Conservation (phyloP, 2,329 filamentous ascomycete genomes). For the Fusarium zealandicum region DNA sequence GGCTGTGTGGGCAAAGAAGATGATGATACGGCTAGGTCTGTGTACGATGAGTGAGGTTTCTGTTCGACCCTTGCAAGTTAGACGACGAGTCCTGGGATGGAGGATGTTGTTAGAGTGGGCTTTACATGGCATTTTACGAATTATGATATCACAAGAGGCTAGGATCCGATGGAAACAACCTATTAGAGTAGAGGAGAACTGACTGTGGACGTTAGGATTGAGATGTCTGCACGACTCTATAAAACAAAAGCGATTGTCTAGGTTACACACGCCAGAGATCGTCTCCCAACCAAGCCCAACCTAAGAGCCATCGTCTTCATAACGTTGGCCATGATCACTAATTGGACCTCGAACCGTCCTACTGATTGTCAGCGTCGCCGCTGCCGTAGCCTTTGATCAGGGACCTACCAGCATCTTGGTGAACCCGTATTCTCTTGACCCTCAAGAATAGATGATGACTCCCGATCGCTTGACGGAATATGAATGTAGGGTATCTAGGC, state of each 20-base stretch:
- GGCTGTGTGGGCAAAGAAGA: slow-evolving; percentile 66
- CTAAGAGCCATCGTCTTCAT: neutral
- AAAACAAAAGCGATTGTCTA: neutral
- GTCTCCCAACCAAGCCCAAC: neutral
- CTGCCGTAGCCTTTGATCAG: slow-evolving; percentile 44
- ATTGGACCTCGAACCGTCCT: slow-evolving; percentile 41
- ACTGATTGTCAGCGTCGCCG: slow-evolving; percentile 42
- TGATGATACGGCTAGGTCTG: slow-evolving; percentile 2
- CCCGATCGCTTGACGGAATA: slow-evolving; percentile 1
- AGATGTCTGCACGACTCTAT: too few relatives aligned
- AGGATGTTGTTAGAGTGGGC: too few relatives aligned
- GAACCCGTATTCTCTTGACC: slow-evolving; percentile 52
- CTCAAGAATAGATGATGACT: slow-evolving; percentile 21
- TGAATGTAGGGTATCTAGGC: neutral
- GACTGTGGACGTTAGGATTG: too few relatives aligned
- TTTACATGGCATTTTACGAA: too few relatives aligned
- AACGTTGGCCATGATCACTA: slow-evolving; percentile 42
- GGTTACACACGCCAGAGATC: neutral
- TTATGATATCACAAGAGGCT: too few relatives aligned
- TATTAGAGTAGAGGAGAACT: too few relatives aligned
- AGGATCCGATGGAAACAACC: too few relatives aligned
- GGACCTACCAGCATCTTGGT: slow-evolving; percentile 48
- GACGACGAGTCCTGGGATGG: too few relatives aligned
- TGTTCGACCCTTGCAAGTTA: too few relatives aligned
- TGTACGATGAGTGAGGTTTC: neutral